Evolutionary conservation across 2,329 filamentous ascomycete genomes (phyloP).

Genomic region (Venturia pyrina): DNA sequence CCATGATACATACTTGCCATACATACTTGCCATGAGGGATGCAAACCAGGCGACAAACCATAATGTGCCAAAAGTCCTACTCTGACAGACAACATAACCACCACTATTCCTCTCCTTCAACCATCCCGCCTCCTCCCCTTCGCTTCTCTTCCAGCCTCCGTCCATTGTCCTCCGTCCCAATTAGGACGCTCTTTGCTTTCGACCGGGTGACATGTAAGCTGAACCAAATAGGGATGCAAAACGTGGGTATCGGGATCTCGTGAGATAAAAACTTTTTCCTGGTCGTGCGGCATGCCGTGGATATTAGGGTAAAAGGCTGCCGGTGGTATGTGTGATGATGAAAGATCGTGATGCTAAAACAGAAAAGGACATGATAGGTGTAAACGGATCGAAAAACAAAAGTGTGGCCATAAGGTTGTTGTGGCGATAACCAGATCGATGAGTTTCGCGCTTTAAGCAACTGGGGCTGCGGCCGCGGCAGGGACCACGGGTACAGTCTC

Average conservation of each 20-base stretch:
- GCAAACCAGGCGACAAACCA: neutral
- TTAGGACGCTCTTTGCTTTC: conserved; percentile 9
- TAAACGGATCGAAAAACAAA: neutral
- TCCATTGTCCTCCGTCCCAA: conserved; percentile 3
- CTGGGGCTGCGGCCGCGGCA: conserved; percentile 32
- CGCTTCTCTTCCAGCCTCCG: conserved; percentile 9
- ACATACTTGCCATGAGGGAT: neutral
- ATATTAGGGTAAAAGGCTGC: conserved; percentile 13
- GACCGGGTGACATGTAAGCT: conserved; percentile 5
- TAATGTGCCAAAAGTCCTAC: neutral
- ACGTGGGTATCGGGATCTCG: conserved; percentile 32
- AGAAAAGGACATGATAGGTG: conserved; percentile 1
- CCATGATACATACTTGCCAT: neutral
- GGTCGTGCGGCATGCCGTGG: conserved; percentile 15
- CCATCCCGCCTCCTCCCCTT: conserved; percentile 9
- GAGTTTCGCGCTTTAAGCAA: conserved; percentile 26
- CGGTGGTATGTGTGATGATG: conserved; percentile 4
- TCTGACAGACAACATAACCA: conserved; percentile 10
- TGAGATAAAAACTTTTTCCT: conserved; percentile 13
- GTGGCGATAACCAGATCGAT: neutral
- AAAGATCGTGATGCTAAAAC: conserved; percentile 12
- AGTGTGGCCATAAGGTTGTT: neutral
- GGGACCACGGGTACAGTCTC: conserved; percentile 21
- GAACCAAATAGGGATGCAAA: conserved; percentile 11
- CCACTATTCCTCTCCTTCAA: conserved; percentile 11